Evolutionary conservation across 345 rosid genomes (phyloP).

Genomic region (Aethionema arabicum): DNA sequence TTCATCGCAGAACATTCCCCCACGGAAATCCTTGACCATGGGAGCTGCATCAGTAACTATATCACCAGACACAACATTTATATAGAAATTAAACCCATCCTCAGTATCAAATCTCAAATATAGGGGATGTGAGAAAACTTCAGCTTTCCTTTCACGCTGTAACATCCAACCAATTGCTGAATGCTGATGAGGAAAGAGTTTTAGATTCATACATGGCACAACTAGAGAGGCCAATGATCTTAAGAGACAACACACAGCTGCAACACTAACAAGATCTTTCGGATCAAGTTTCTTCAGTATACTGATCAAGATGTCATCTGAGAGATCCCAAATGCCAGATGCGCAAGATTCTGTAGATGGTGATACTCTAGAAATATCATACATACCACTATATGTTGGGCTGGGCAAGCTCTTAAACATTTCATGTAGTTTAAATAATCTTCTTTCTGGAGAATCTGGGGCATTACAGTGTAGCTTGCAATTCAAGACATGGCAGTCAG

Average conservation of each 20-base stretch:
- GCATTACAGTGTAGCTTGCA: slow-evolving; percentile 58
- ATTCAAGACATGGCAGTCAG: slow-evolving; percentile 78
- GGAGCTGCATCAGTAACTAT: slow-evolving; percentile 63
- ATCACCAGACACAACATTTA: slow-evolving; percentile 71
- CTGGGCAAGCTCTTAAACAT: slow-evolving; percentile 76
- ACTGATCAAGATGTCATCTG: slow-evolving; percentile 66
- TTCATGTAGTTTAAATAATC: slow-evolving; percentile 72
- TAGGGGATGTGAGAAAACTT: slow-evolving; percentile 67
- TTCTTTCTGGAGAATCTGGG: slow-evolving; percentile 52
- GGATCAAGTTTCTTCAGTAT: slow-evolving; percentile 56
- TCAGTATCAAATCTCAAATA: slow-evolving; percentile 56
- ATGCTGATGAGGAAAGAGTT: slow-evolving; percentile 90
- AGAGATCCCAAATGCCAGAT: slow-evolving; percentile 68
- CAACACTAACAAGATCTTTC: slow-evolving; percentile 60
- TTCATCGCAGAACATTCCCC: slow-evolving; percentile 99
- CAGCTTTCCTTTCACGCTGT: slow-evolving; percentile 68
- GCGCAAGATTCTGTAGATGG: slow-evolving; percentile 39
- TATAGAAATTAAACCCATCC: slow-evolving; percentile 68
- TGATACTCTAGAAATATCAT: slow-evolving; percentile 47
- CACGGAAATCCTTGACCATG: slow-evolving; percentile 71
- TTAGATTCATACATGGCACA: slow-evolving; percentile 90
- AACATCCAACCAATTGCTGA: slow-evolving; percentile 96
- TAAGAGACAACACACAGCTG: slow-evolving; percentile 74
- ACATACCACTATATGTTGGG: slow-evolving; percentile 38
- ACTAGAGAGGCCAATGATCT: slow-evolving; percentile 61